Conservation (phyloP, 2,329 filamentous ascomycete genomes). For the Colletotrichum sublineola region DNA sequence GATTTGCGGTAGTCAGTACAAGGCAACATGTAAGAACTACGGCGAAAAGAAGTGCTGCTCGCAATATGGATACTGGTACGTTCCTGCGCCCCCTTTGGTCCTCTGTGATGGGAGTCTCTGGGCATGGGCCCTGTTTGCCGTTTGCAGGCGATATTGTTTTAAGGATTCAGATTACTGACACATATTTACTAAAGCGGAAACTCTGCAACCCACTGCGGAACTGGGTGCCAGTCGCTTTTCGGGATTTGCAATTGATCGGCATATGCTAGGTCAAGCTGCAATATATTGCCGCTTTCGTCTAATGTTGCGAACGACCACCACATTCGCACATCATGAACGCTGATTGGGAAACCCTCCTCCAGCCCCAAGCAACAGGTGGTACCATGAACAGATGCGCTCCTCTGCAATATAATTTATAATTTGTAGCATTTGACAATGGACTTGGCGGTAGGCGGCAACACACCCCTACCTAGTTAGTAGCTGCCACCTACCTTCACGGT, state of each 20-base stretch:
- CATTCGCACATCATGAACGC: conserved; percentile 24
- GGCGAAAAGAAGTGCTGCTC: conserved; percentile 55
- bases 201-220: conserved; percentile 48
- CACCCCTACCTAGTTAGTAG: conserved; percentile 9
- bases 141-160: not conserved
- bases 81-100: not conserved
- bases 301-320: conserved; percentile 16
- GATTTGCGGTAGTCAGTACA: conserved; percentile 50
- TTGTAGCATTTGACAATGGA: conserved; percentile 27
- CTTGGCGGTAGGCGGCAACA: conserved; percentile 8
- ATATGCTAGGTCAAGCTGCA: conserved; percentile 4
- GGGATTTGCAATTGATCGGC: conserved; percentile 49
- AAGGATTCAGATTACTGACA: conserved; percentile 26
- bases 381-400: not conserved
- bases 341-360: not conserved
- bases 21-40: conserved; percentile 51
- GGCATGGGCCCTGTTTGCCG: conserved; percentile 1
- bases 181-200: conserved; percentile 46
- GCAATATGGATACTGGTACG: conserved; percentile 53
- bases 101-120: not conserved
- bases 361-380: not conserved
- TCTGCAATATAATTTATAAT: conserved; percentile 24
- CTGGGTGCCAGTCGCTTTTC: conserved; percentile 52
- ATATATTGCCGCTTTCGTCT: conserved; percentile 21
- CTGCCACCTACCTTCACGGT: conserved; percentile 12